Evolutionary conservation across 441 rosid species (phyloP).

Genomic region (Pelargonium hybrid): DNA sequence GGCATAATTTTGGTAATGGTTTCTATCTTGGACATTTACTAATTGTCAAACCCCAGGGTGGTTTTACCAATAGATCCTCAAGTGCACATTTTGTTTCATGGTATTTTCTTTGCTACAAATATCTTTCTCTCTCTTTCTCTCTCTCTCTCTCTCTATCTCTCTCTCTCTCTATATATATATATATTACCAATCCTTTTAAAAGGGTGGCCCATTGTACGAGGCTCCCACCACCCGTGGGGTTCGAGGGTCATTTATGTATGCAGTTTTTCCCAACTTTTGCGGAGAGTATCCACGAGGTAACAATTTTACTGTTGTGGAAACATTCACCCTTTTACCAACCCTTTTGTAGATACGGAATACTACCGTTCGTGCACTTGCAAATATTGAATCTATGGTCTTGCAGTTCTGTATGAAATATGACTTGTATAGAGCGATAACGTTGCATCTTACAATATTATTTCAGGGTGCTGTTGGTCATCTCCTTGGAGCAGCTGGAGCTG

Average conservation of each 20-base stretch:
- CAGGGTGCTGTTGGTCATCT: constrained; percentile 97
- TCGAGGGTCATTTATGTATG: no score
- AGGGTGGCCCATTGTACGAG: no score
- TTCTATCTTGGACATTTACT: not conserved
- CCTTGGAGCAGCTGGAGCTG: constrained; percentile 96
- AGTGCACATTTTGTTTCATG: not conserved
- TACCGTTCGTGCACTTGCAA: not conserved
- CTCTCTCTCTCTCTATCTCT: no score
- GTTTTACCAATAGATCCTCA: not conserved
- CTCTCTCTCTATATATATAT: no score
- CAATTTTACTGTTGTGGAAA: no score
- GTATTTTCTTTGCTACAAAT: no score
- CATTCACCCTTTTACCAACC: no score
- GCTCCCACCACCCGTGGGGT: no score
- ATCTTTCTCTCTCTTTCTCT: no score
- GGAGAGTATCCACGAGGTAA: no score
- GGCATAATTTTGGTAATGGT: not conserved
- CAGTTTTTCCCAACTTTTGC: no score
- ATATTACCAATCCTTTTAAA: no score
- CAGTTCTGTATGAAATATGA: not conserved
- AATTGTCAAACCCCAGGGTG: not conserved
- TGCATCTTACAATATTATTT: not conserved
- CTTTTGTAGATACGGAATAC: not conserved
- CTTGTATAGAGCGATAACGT: not conserved
- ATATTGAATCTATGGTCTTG: not conserved